Conservation (phyloP, 2,329 filamentous ascomycete species). For the Talaromyces islandicus region DNA sequence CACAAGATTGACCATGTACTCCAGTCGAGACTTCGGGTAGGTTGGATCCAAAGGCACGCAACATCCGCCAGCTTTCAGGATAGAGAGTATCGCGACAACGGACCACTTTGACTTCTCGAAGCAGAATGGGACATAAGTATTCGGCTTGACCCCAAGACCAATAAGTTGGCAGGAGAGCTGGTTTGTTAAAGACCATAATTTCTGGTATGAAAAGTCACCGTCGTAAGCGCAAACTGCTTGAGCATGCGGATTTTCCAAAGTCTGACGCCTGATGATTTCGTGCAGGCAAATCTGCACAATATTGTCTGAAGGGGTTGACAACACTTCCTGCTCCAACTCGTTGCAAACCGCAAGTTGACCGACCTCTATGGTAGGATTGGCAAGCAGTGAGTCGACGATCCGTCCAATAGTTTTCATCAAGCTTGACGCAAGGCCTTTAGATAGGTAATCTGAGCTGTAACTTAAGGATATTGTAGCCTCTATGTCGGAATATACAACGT, state of each 20-base stretch:
- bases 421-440: background rate
- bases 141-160: constrained; percentile 22
- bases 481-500: background rate
- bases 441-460: background rate
- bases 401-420: background rate
- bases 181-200: constrained; percentile 26
- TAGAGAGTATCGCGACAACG: constrained; percentile 10
- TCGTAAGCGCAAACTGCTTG: constrained; percentile 26
- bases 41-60: constrained; percentile 13
- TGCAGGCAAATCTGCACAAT: background rate
- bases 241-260: constrained; percentile 14
- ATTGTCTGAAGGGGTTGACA: constrained; percentile 3
- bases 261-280: background rate
- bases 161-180: constrained; percentile 23
- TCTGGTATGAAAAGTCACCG: constrained; percentile 24
- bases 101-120: constrained; percentile 14
- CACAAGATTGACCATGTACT: background rate
- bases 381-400: background rate
- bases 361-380: background rate
- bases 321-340: background rate
- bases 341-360: background rate
- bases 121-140: constrained; percentile 19
- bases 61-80: constrained; percentile 14
- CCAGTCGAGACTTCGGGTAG: constrained; percentile 8
- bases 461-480: background rate